Conservation (phyloP, 2,329 filamentous ascomycete genomes). For the Alternaria infectoria region DNA sequence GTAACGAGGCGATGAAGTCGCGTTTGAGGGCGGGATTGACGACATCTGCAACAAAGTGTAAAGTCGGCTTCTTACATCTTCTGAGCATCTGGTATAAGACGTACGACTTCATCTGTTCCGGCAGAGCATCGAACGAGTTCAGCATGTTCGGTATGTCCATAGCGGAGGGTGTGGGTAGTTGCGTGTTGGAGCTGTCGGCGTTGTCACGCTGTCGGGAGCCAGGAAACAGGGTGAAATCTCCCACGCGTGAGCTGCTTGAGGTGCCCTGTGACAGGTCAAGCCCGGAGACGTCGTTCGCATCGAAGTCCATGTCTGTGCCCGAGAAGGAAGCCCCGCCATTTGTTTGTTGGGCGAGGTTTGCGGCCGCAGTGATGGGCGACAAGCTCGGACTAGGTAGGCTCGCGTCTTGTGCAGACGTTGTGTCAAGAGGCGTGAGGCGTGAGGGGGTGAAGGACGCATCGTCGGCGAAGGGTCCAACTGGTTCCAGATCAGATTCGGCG, state of each 20-base stretch:
- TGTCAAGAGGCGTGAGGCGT: slow-evolving; percentile 65
- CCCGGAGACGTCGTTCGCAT: slow-evolving; percentile 46
- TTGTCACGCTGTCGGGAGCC: slow-evolving; percentile 23
- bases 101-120: slow-evolving; percentile 89
- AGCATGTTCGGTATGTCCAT: slow-evolving; percentile 87
- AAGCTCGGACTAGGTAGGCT: slow-evolving; percentile 93
- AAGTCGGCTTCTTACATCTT: slow-evolving; percentile 83
- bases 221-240: slow-evolving; percentile 22
- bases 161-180: slow-evolving; percentile 53
- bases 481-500: slow-evolving; percentile 73
- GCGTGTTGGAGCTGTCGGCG: slow-evolving; percentile 37
- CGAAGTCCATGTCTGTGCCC: slow-evolving; percentile 38
- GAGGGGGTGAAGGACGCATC: slow-evolving; percentile 20
- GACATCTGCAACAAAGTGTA: slow-evolving; percentile 86
- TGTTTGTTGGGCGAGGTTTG: slow-evolving; percentile 57
- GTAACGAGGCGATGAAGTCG: slow-evolving; percentile 85
- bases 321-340: slow-evolving; percentile 34
- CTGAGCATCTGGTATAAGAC: slow-evolving; percentile 96
- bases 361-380: slow-evolving; percentile 85
- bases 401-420: slow-evolving; percentile 79
- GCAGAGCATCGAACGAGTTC: slow-evolving; percentile 89
- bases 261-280: slow-evolving; percentile 41
- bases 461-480: slow-evolving; percentile 55
- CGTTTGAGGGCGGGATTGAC: slow-evolving; percentile 95
- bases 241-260: slow-evolving; percentile 16